These are phyloP conservation scores for Ambrosia artemisiifolia DNA, from an alignment of 129 eudicot genomes.

Conservation along the genomic window DNA sequence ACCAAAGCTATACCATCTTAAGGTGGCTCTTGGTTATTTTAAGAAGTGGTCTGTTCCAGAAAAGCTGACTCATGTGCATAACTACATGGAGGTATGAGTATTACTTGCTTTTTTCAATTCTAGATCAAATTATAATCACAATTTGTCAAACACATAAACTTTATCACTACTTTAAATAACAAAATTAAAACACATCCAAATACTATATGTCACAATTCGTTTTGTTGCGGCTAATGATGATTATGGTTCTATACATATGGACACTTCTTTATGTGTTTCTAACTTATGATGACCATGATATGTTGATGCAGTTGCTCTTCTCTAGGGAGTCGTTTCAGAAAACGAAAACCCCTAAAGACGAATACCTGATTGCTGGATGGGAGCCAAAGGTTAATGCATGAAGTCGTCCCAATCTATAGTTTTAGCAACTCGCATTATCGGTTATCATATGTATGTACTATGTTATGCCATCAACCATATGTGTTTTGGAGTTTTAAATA, in stretches of 20 bases:
- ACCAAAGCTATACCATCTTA: slow-evolving; percentile 74
- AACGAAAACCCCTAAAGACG: slow-evolving; percentile 57
- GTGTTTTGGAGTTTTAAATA: neutral
- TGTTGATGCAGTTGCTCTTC: slow-evolving; percentile 50
- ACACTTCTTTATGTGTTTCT: neutral
- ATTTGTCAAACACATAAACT: neutral
- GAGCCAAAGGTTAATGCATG: slow-evolving; percentile 56
- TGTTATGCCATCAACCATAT: neutral
- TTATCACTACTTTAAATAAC: neutral
- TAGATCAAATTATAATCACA: neutral
- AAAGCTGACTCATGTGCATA: slow-evolving; percentile 48
- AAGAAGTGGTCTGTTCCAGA: slow-evolving; percentile 70
- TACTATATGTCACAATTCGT: neutral
- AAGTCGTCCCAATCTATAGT: slow-evolving; percentile 20
- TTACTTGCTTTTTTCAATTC: neutral
- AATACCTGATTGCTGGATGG: slow-evolving; percentile 65
- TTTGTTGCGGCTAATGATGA: neutral
- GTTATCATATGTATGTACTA: neutral
- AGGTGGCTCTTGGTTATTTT: slow-evolving; percentile 69
- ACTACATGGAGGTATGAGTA: slow-evolving; percentile 62
- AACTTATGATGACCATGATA: neutral
- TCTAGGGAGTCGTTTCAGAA: slow-evolving; percentile 61
- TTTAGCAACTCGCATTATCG: neutral
- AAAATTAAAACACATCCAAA: neutral
- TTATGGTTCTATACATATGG: too few species aligned